Evolutionary conservation across 2,329 filamentous ascomycete genomes (phyloP), one percentile per base, ranked within the genome.

Genomic region (Metarhizium sp.): DNA sequence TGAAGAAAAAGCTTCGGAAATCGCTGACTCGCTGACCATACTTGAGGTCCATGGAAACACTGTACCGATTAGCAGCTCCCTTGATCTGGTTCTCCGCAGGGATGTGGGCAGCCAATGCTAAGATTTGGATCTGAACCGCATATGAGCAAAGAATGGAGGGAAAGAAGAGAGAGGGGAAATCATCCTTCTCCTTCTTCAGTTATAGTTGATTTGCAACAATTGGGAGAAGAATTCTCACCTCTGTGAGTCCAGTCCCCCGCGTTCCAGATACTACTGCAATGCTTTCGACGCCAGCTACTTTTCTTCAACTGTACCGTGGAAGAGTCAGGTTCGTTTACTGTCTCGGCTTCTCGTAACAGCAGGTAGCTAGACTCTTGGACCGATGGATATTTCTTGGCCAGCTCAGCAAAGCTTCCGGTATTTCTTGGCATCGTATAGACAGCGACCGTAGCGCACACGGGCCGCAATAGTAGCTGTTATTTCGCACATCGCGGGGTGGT

Each of bases 1-100:
- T 38, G n/a, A 53, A n/a, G 5, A 50, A 53, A 40, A 56, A 25
- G 32, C 52, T 36, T n/a, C 55, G 45, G n/a, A 56, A 50, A 29
- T 56, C 55, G 51, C 55, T 53, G 10, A 56, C 40, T 8, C 38
- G 43, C 11, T 49, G 50, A 2, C n/a, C 16, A 4, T 25, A 14
- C 7, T 5, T 29, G 5, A 56, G 46, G 46, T 38, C 7, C 13
- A 30, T 7, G 7, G 36, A 53, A n/a, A 56, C 36, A 6, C n/a
- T 43, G 32, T 34, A 4, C 7, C 25, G 40, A 42, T 6, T 38
- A 49, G 2, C 18, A 40, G 2, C 13, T 36, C 3, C 10, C 25
- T 48, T 32, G 7, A n/a, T 30, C 25, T 6, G 30, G 45, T 29
- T 7, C 25, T 48, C 45, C 30, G 45, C 2, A 30, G 45, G 30